Evolutionary conservation across 2,329 filamentous ascomycete species (phyloP).

Genomic region (Alternaria sp.): DNA sequence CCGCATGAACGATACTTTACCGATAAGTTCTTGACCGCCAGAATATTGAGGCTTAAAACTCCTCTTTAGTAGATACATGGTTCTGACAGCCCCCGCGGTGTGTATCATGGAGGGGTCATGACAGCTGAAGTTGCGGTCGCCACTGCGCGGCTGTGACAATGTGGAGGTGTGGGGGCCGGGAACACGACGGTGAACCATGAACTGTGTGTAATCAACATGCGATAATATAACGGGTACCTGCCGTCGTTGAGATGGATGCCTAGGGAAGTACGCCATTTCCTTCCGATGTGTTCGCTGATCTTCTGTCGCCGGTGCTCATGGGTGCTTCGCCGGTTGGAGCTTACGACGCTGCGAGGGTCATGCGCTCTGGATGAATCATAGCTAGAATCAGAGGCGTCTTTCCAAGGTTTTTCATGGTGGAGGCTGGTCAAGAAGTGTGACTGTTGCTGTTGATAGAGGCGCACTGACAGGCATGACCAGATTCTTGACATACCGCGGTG

Average conservation of each 20-base stretch:
- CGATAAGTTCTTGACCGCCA: slow-evolving; percentile 15
- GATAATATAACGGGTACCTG: slow-evolving; percentile 13
- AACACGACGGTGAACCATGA: slow-evolving; percentile 11
- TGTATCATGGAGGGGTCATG: slow-evolving; percentile 17
- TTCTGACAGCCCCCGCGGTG: slow-evolving; percentile 17
- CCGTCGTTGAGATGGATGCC: slow-evolving; percentile 13
- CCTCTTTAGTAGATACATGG: neutral
- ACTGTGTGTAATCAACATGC: neutral
- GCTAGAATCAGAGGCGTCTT: neutral
- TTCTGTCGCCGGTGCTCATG: neutral
- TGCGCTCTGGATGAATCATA: slow-evolving; percentile 8
- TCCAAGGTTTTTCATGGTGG: neutral
- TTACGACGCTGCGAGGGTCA: slow-evolving; percentile 16
- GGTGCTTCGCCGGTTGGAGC: slow-evolving; percentile 3
- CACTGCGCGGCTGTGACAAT: slow-evolving; percentile 27
- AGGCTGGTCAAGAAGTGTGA: neutral
- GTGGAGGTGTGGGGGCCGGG: slow-evolving; percentile 19
- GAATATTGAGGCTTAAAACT: slow-evolving; percentile 18
- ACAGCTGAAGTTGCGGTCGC: slow-evolving; percentile 24
- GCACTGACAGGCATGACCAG: neutral
- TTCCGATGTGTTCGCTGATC: neutral
- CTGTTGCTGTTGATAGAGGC: neutral
- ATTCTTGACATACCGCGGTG: too few relatives aligned
- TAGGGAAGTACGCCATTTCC: slow-evolving; percentile 3
- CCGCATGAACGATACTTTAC: slow-evolving; percentile 21